A percentile compares a stretch with the other conserved stretches of the same genome.
These are phyloP conservation scores for Otatea glauca DNA, from an alignment of 176 grass and related monocot genomes.

Conservation along the genomic window DNA sequence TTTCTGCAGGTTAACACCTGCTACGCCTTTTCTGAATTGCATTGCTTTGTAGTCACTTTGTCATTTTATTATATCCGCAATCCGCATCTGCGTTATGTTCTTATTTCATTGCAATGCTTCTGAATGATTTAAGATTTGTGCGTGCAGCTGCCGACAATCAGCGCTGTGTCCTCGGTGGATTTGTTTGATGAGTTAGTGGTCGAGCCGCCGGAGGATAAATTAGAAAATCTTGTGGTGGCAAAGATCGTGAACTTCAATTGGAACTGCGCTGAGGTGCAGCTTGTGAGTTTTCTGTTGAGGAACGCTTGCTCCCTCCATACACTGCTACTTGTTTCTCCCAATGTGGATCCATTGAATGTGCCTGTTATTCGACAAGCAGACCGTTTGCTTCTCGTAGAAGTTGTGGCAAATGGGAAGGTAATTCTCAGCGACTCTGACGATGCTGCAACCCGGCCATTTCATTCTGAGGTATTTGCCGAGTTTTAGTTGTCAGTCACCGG, in stretches of 20 bases:
- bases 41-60: background rate
- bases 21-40: background rate
- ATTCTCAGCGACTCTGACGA: background rate
- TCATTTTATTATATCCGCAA: background rate
- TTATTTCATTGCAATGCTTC: background rate
- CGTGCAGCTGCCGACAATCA: slow-evolving; percentile 16
- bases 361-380: background rate
- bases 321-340: slow-evolving; percentile 12
- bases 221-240: slow-evolving; percentile 25
- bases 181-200: background rate
- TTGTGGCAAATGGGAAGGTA: background rate
- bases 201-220: background rate
- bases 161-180: background rate
- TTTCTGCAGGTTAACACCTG: slow-evolving; percentile 51
- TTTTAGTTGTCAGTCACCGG: background rate
- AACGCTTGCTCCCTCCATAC: background rate
- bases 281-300: slow-evolving; percentile 31
- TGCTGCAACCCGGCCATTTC: slow-evolving; percentile 14
- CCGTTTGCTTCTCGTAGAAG: background rate
- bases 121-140: background rate
- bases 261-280: background rate
- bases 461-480: background rate
- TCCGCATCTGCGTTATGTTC: background rate
- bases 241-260: slow-evolving; percentile 30
- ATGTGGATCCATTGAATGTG: background rate